Base-by-base conservation (phyloP, 768 basidiomycete species). In the Panaeolus cyanescens region DNA sequence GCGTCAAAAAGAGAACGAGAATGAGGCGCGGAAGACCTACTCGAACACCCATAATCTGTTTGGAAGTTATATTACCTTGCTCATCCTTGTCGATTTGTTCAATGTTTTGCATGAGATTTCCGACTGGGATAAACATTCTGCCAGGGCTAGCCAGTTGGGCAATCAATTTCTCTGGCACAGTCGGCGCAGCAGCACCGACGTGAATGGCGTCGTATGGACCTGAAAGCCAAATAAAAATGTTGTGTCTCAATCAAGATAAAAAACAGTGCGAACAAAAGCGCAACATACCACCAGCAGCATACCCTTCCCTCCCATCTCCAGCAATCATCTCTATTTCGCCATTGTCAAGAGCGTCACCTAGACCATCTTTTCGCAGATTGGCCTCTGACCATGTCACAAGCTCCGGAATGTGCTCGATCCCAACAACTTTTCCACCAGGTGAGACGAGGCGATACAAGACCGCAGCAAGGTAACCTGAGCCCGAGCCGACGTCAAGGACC, bases 51-150 rank as follows among this genome's bases (percentile, higher is more conserved):
- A 97, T 94, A 1, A 96, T 75, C 58, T 83, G 75, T 60, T 78
- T 84, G 74, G 83, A 72, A 0, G 81, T 85, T 1, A 97, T 82
- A 4, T 79, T 79, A 0, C 95, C 96, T 0, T 86, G 62, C 32
- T 61, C 78, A 59, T 90, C 87, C 71, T 96, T 97, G 68, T 96
- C 93, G 13, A 96, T 77, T 63, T 92, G 87, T 67, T 86, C 79
- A 57, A 97, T 86, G 67, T 84, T 75, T 61, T 91, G 87, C 13
- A 65, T 65, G 13, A 73, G 67, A 1, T 77, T 80, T 2, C 95
- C 96, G 13, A 98, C 89, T 1, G 96, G 96, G 56, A 98, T 93
- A 77, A 98, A 96, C 90, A 98, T 94, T 56, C 88, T 78, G 15
- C 92, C 92, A 0, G 90, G 90, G 2, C 73, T 71, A 28, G 88